Conservation (phyloP, 805 yeast genomes). For the Brettanomyces anomalus region DNA sequence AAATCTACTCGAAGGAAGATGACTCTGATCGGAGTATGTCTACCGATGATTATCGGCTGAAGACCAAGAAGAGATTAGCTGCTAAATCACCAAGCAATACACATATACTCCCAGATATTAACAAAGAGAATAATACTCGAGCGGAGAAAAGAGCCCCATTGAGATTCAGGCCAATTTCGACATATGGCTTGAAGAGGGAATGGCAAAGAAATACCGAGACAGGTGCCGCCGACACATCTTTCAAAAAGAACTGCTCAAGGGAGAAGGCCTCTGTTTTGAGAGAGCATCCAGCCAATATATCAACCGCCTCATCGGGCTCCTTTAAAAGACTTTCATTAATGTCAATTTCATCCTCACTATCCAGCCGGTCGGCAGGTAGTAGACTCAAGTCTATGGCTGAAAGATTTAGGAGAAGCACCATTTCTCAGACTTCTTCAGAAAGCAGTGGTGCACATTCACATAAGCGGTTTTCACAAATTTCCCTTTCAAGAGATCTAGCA, state of each 20-base stretch:
- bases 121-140: background rate
- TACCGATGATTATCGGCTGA: background rate
- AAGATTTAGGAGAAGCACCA: background rate
- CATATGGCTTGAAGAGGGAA: no score
- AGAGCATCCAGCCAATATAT: background rate
- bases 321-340: slow-evolving; percentile 1
- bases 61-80: background rate
- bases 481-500: no score
- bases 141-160: background rate
- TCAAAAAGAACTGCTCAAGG: no score
- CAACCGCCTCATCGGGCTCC: background rate
- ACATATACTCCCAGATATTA: background rate
- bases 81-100: background rate
- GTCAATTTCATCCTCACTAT: slow-evolving; percentile 1
- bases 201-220: no score
- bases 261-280: no score
- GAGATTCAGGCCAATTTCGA: no score
- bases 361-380: slow-evolving; percentile 1
- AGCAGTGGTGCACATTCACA: background rate
- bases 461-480: no score
- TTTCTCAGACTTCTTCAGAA: background rate
- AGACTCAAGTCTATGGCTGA: slow-evolving; percentile 1
- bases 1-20: background rate
- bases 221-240: no score
- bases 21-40: background rate